phyloP scores from a whole-genome alignment of 345 rosid genomes.

The Hirschfeldia incana region DNA sequence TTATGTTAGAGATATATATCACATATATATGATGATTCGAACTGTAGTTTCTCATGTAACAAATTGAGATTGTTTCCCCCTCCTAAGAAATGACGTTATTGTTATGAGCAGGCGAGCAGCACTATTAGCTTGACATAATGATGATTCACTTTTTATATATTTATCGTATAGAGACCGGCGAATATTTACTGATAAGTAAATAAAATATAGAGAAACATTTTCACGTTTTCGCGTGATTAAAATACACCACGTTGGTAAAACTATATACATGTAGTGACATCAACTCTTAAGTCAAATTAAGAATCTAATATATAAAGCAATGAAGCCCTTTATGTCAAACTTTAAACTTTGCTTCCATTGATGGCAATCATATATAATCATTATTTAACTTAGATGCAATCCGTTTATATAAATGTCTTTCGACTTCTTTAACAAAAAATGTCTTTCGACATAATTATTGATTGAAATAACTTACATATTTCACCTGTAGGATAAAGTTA shows the following conservation, averaged over 20 bases:
- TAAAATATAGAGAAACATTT: neutral
- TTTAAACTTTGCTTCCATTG: conserved; percentile 33
- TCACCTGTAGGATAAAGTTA: neutral
- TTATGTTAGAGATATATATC: neutral
- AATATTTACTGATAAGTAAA: neutral
- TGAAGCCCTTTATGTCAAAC: conserved; percentile 27
- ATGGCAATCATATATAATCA: conserved; percentile 18
- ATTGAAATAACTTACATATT: neutral
- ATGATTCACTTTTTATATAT: neutral
- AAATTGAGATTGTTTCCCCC: neutral
- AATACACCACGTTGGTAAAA: neutral
- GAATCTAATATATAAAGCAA: conserved; percentile 13
- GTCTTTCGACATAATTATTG: neutral
- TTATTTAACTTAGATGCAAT: neutral
- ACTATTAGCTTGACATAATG: neutral
- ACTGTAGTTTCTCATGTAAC: neutral
- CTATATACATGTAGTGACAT: conserved; percentile 18
- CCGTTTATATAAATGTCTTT: neutral
- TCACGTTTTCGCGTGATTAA: neutral
- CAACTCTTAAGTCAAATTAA: conserved; percentile 4
- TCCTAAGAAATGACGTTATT: neutral
- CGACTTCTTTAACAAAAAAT: neutral
- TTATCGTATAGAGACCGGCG: too few relatives aligned
- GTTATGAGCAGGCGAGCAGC: neutral
- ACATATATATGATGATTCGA: neutral